Evolutionary conservation across 176 grass and related monocot species (phyloP).

Genomic region (Stipa capillata): DNA sequence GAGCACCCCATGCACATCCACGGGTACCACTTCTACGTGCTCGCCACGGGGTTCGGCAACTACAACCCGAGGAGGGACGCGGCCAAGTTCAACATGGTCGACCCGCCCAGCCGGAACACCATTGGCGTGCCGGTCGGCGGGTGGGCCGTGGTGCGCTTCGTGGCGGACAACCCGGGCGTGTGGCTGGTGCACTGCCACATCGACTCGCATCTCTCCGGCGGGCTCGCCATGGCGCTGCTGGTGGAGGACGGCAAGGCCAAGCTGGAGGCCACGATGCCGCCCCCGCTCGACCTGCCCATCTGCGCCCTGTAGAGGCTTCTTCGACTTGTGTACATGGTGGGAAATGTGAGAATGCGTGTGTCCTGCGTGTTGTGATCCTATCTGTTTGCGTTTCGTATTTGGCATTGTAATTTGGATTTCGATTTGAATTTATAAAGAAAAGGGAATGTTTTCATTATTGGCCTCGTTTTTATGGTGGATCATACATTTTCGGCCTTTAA

Average conservation of each 20-base stretch:
- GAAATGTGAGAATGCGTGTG: not conserved
- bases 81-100: slow-evolving; percentile 73
- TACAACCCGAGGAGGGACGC: slow-evolving; percentile 50
- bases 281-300: slow-evolving; percentile 61
- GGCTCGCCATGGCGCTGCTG: slow-evolving; percentile 75
- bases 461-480: not conserved
- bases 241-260: slow-evolving; percentile 71
- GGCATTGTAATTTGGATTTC: slow-evolving; percentile 20
- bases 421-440: slow-evolving; percentile 26
- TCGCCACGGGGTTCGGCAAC: slow-evolving; percentile 79
- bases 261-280: slow-evolving; percentile 45
- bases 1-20: slow-evolving; percentile 98
- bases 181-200: slow-evolving; percentile 97
- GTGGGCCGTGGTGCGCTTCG: slow-evolving; percentile 81
- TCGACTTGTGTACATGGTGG: not conserved
- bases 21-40: slow-evolving; percentile 87
- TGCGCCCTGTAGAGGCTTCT: slow-evolving; percentile 29
- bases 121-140: slow-evolving; percentile 84
- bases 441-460: not conserved
- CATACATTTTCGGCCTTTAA: not conserved
- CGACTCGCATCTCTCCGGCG: slow-evolving; percentile 57
- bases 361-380: not conserved
- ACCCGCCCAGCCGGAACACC: slow-evolving; percentile 81
- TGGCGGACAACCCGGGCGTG: slow-evolving; percentile 79
- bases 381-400: slow-evolving; percentile 10